Conservation (phyloP, 805 yeast species). For the Lipomyces anomalus region DNA sequence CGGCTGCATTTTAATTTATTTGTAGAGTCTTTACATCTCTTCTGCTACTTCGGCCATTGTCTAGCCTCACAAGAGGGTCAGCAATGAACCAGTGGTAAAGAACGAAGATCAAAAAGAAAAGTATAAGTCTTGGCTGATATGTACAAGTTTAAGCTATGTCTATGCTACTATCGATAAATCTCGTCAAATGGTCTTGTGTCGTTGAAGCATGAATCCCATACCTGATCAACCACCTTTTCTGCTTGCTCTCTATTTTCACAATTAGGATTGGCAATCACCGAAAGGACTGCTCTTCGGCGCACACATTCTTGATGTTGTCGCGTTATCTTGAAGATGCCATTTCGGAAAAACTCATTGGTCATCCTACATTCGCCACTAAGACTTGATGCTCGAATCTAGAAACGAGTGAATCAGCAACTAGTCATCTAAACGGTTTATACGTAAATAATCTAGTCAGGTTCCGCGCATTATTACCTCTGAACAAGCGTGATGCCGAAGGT, state of each 20-base stretch:
- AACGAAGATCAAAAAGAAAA: not conserved
- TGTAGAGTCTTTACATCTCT: too few relatives aligned
- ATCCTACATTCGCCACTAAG: constrained; percentile 93
- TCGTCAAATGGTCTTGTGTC: constrained; percentile 96
- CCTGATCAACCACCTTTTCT: constrained; percentile 70
- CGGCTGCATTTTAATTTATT: too few relatives aligned
- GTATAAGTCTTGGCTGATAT: not conserved
- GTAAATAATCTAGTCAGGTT: constrained; percentile 10
- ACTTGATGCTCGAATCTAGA: constrained; percentile 72
- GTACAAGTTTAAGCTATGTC: not conserved
- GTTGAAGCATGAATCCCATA: constrained; percentile 86
- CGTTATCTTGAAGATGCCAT: constrained; percentile 47
- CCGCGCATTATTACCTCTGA: constrained; percentile 64
- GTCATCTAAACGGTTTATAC: too few relatives aligned
- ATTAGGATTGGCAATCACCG: constrained; percentile 80
- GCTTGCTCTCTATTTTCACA: constrained; percentile 74
- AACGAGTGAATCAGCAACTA: not conserved
- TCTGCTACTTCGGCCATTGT: too few relatives aligned
- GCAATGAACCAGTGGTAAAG: too few relatives aligned
- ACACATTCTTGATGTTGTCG: constrained; percentile 90
- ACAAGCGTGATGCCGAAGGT: constrained; percentile 91
- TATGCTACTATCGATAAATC: constrained; percentile 50
- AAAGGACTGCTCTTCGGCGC: constrained; percentile 75
- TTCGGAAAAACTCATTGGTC: constrained; percentile 68
- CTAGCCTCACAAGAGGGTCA: too few relatives aligned